A percentile compares a stretch with the other conserved stretches of the same genome.
Evolutionary conservation across 805 yeast genomes (phyloP).

Genomic region (Spencermartinsiella europaea): DNA sequence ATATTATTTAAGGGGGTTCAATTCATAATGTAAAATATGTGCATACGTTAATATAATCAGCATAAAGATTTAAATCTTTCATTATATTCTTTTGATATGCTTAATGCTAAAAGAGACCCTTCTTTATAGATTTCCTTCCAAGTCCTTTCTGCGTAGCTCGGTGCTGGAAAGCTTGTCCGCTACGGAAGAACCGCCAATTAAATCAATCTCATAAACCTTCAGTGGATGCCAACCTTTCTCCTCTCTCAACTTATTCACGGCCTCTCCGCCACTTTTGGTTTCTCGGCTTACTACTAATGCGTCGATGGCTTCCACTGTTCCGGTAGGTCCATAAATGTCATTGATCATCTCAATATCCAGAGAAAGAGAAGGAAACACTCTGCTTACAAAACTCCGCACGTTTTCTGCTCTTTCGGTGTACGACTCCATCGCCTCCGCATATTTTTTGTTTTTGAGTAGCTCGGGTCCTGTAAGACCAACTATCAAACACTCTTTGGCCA

Average conservation of each 20-base stretch:
- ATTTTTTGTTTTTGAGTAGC: slow-evolving; percentile 70
- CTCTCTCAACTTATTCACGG: slow-evolving; percentile 60
- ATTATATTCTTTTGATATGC: no score
- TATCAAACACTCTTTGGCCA: slow-evolving; percentile 52
- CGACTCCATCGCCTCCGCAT: slow-evolving; percentile 55
- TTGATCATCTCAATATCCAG: slow-evolving; percentile 58
- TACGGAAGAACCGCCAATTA: slow-evolving; percentile 59
- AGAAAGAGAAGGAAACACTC: slow-evolving; percentile 42
- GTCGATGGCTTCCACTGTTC: slow-evolving; percentile 63
- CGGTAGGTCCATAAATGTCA: slow-evolving; percentile 95
- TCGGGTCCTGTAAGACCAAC: slow-evolving; percentile 81
- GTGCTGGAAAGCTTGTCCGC: slow-evolving; percentile 82
- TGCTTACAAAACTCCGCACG: slow-evolving; percentile 47
- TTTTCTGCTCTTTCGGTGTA: slow-evolving; percentile 46
- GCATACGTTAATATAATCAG: no score
- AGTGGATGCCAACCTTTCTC: slow-evolving; percentile 52
- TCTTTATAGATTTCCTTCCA: slow-evolving; percentile 12
- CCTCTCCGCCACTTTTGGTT: slow-evolving; percentile 66
- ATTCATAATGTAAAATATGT: no score
- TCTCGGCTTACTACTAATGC: slow-evolving; percentile 79
- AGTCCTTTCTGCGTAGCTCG: slow-evolving; percentile 49
- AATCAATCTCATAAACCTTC: slow-evolving; percentile 49
- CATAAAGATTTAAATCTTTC: no score
- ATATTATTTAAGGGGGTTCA: no score
- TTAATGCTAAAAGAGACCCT: no score